These are phyloP conservation scores for Solanum clarkiae DNA, from an alignment of 257 asterid genomes.

Conservation along the genomic window DNA sequence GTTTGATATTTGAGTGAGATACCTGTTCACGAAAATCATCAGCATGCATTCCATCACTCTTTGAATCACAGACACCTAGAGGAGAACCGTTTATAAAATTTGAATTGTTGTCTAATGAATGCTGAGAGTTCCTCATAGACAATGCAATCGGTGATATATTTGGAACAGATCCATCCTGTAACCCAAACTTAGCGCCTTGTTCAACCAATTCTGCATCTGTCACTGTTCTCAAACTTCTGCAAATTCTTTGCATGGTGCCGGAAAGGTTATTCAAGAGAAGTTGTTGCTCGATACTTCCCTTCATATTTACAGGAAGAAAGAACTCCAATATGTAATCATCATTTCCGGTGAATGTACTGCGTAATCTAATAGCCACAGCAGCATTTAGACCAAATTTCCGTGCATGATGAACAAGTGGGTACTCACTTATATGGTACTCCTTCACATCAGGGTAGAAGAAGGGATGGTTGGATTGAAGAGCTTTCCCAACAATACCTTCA, in stretches of 20 bases:
- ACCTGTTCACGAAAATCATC: slow-evolving; percentile 35
- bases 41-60: slow-evolving; percentile 11
- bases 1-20: neutral
- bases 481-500: slow-evolving; percentile 87
- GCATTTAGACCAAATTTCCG: slow-evolving; percentile 72
- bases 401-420: slow-evolving; percentile 92
- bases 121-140: slow-evolving; percentile 29
- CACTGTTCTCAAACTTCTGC: slow-evolving; percentile 75
- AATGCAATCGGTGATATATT: slow-evolving; percentile 19
- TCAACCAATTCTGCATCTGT: slow-evolving; percentile 44
- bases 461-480: slow-evolving; percentile 80
- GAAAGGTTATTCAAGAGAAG: slow-evolving; percentile 78
- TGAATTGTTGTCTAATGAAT: slow-evolving; percentile 22
- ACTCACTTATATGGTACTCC: slow-evolving; percentile 66
- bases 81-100: slow-evolving; percentile 1
- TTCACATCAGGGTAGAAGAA: slow-evolving; percentile 67
- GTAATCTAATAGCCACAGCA: slow-evolving; percentile 83
- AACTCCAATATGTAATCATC: slow-evolving; percentile 77
- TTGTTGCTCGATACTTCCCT: slow-evolving; percentile 69
- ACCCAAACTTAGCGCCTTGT: slow-evolving; percentile 18
- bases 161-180: slow-evolving; percentile 14
- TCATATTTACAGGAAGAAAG: slow-evolving; percentile 75
- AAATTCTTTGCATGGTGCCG: slow-evolving; percentile 80
- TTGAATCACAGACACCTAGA: slow-evolving; percentile 25
- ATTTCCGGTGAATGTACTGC: slow-evolving; percentile 65